Percentiles rank a stretch among this genome's conserved stretches.
Conservation (phyloP, 305 asterid genomes). For the Salvia sclarea region DNA sequence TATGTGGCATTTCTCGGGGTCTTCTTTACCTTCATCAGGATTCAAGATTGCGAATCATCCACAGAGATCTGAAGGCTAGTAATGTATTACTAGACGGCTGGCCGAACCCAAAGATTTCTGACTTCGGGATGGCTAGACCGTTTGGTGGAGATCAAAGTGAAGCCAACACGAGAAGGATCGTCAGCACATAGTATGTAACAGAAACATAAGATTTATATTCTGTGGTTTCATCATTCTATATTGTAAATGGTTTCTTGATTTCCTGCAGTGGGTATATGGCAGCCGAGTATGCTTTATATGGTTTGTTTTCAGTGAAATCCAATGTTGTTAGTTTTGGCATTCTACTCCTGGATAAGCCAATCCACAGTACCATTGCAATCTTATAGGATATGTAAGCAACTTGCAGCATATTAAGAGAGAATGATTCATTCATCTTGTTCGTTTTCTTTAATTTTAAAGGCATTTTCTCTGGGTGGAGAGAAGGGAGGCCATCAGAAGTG, state of each 20-base stretch:
- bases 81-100: constrained; percentile 48
- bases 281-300: constrained; percentile 54
- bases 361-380: constrained; percentile 31
- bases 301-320: constrained; percentile 49
- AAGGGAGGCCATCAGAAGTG: too few relatives aligned
- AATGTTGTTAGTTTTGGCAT: constrained; percentile 53
- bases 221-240: constrained; percentile 3
- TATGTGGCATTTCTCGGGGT: constrained; percentile 49
- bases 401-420: background rate
- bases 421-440: background rate
- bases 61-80: constrained; percentile 54
- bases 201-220: background rate
- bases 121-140: constrained; percentile 53
- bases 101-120: constrained; percentile 52
- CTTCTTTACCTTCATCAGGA: constrained; percentile 58
- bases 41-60: constrained; percentile 52
- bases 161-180: constrained; percentile 40
- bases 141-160: constrained; percentile 44
- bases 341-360: constrained; percentile 40
- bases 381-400: constrained; percentile 46
- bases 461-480: constrained; percentile 29
- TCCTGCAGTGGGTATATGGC: constrained; percentile 60
- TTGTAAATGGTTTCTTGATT: background rate
- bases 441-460: background rate
- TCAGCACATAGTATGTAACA: constrained; percentile 49